A percentile compares a stretch with the other conserved stretches of the same genome.
phyloP scores from a whole-genome alignment of 352 stramenopile genomes.

The Plasmopara viticola region DNA sequence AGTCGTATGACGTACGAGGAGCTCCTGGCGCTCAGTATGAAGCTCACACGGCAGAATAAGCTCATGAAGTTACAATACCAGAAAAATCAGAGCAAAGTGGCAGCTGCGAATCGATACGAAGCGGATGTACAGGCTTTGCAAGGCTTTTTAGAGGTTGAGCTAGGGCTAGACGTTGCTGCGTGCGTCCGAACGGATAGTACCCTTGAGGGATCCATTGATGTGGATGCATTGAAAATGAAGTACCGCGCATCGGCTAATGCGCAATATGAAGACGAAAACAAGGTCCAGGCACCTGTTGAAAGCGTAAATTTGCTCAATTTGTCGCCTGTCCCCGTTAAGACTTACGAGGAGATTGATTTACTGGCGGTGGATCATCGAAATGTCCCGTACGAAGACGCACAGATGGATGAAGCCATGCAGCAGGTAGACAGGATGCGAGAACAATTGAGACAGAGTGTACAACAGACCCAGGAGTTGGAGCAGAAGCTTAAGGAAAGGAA shows the following conservation, averaged over 20 bases:
- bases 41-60: conserved; percentile 85
- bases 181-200: conserved; percentile 27
- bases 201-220: conserved; percentile 33
- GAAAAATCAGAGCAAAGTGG: conserved; percentile 56
- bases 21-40: conserved; percentile 78
- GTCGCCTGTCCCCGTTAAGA: conserved; percentile 26
- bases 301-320: conserved; percentile 40
- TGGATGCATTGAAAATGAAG: conserved; percentile 35
- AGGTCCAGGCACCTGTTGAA: conserved; percentile 13
- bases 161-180: conserved; percentile 59
- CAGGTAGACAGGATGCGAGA: conserved; percentile 37
- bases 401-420: conserved; percentile 39
- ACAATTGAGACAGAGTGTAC: conserved; percentile 31
- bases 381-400: conserved; percentile 10
- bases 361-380: conserved; percentile 12
- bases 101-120: conserved; percentile 30
- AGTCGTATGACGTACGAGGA: conserved; percentile 75
- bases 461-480: conserved; percentile 25
- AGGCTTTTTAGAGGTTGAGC: conserved; percentile 53
- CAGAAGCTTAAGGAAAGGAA: conserved; percentile 21
- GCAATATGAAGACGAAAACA: conserved; percentile 20
- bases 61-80: conserved; percentile 81
- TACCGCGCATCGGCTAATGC: conserved; percentile 42
- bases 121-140: conserved; percentile 42
- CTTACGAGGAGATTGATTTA: conserved; percentile 60